Evolutionary conservation across 179 eudicot species (phyloP).

Genomic region (Kewa caespitosa): DNA sequence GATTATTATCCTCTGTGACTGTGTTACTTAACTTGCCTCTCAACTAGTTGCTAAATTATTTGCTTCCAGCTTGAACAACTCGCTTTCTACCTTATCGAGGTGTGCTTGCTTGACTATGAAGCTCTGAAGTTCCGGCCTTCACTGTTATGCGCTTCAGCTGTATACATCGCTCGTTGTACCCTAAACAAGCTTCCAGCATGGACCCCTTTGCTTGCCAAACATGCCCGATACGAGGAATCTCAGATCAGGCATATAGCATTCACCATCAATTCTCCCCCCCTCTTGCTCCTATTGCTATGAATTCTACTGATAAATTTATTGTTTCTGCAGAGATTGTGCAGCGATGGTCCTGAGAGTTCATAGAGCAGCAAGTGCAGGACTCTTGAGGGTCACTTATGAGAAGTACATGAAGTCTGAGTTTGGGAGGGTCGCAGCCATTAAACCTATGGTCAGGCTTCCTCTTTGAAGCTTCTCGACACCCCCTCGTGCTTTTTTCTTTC

Average conservation of each 20-base stretch:
- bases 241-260: slow-evolving; percentile 56
- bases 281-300: neutral
- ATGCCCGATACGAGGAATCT: slow-evolving; percentile 54
- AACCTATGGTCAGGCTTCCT: slow-evolving; percentile 62
- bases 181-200: slow-evolving; percentile 60
- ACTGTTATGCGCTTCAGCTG: slow-evolving; percentile 84
- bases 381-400: slow-evolving; percentile 61
- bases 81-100: slow-evolving; percentile 87
- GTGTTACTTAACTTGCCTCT: slow-evolving; percentile 4
- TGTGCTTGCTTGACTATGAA: slow-evolving; percentile 75
- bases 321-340: slow-evolving; percentile 65
- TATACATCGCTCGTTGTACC: slow-evolving; percentile 80
- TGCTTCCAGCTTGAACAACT: slow-evolving; percentile 72
- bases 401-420: slow-evolving; percentile 52
- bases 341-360: slow-evolving; percentile 67
- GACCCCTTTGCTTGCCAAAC: slow-evolving; percentile 65
- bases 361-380: slow-evolving; percentile 52
- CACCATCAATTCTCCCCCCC: neutral
- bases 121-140: slow-evolving; percentile 81
- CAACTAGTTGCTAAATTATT: slow-evolving; percentile 9
- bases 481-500: neutral
- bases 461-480: slow-evolving; percentile 14
- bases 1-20: neutral
- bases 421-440: slow-evolving; percentile 51
- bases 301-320: neutral